Percentiles rank a stretch among this genome's conserved stretches.
phyloP scores from a whole-genome alignment of 257 asterid genomes.

The Fraxinus pennsylvanica region DNA sequence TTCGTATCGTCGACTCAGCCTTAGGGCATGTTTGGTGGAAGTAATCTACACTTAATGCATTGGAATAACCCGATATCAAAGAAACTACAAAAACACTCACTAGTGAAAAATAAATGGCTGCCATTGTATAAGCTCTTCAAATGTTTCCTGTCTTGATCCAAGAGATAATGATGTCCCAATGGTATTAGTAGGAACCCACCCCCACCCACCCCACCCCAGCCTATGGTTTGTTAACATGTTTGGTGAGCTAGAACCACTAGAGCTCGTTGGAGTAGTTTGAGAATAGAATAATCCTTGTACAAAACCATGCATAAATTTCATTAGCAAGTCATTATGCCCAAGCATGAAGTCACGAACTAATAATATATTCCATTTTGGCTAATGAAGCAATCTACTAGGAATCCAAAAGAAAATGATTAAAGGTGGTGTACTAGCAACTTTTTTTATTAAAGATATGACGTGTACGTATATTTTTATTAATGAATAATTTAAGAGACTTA shows the following conservation, averaged over 20 bases:
- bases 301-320: neutral
- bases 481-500: too few species aligned
- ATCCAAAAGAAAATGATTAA: too few species aligned
- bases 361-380: neutral
- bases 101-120: slow-evolving; percentile 29
- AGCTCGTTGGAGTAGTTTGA: slow-evolving; percentile 36
- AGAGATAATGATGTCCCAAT: neutral
- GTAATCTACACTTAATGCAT: slow-evolving; percentile 53
- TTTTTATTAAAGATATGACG: too few species aligned
- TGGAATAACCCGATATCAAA: slow-evolving; percentile 25
- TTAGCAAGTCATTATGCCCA: neutral
- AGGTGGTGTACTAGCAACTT: too few species aligned
- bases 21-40: slow-evolving; percentile 71
- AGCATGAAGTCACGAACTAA: neutral
- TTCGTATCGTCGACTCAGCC: slow-evolving; percentile 44
- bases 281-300: slow-evolving; percentile 12
- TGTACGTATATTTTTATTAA: too few species aligned
- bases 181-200: slow-evolving; percentile 36
- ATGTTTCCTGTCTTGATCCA: slow-evolving; percentile 1
- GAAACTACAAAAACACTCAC: slow-evolving; percentile 24
- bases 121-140: slow-evolving; percentile 30
- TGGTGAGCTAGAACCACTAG: slow-evolving; percentile 45
- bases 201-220: neutral
- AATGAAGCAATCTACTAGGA: too few species aligned
- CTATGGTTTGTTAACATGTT: slow-evolving; percentile 24